phyloP scores from a whole-genome alignment of 2,329 filamentous ascomycete genomes.

The Pseudocercospora macadamiae region DNA sequence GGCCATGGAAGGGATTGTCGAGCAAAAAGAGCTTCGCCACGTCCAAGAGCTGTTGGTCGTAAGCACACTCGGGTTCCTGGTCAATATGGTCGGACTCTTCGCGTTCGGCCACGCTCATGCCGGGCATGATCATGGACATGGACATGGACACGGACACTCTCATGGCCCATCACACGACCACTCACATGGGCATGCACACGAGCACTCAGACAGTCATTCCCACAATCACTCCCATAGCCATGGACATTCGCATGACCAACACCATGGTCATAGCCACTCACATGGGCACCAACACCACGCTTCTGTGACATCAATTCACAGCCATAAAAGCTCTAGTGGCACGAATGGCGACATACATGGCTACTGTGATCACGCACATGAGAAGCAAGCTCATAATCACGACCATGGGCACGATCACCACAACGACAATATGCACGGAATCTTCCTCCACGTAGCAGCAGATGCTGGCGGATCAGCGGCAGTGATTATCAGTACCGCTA shows the following conservation, averaged over 20 bases:
- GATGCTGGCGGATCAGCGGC: slow-evolving; percentile 93
- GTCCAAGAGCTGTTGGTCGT: slow-evolving; percentile 87
- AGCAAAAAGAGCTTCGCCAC: slow-evolving; percentile 80
- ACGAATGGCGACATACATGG: slow-evolving; percentile 21
- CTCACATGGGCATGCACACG: slow-evolving; percentile 40
- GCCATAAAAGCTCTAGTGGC: slow-evolving; percentile 18
- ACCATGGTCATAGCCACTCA: slow-evolving; percentile 43
- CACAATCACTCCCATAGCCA: slow-evolving; percentile 40
- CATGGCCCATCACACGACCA: slow-evolving; percentile 39
- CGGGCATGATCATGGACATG: slow-evolving; percentile 45
- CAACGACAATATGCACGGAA: slow-evolving; percentile 98
- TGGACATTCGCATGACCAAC: slow-evolving; percentile 30
- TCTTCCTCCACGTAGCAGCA: slow-evolving; percentile 92
- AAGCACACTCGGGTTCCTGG: slow-evolving; percentile 79
- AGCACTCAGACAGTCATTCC: slow-evolving; percentile 27
- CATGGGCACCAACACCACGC: slow-evolving; percentile 60
- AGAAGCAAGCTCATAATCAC: slow-evolving; percentile 18
- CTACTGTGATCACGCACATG: slow-evolving; percentile 17
- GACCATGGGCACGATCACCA: slow-evolving; percentile 50
- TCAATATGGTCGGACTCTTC: slow-evolving; percentile 90
- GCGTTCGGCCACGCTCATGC: slow-evolving; percentile 69
- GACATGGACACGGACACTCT: slow-evolving; percentile 44
- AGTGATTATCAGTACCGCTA: slow-evolving; percentile 85
- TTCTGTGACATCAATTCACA: slow-evolving; percentile 13
- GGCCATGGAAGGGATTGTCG: slow-evolving; percentile 82